These are phyloP conservation scores for Ophiosphaerella narmari DNA, from an alignment of 2,329 filamentous ascomycete species.

Conservation along the genomic window DNA sequence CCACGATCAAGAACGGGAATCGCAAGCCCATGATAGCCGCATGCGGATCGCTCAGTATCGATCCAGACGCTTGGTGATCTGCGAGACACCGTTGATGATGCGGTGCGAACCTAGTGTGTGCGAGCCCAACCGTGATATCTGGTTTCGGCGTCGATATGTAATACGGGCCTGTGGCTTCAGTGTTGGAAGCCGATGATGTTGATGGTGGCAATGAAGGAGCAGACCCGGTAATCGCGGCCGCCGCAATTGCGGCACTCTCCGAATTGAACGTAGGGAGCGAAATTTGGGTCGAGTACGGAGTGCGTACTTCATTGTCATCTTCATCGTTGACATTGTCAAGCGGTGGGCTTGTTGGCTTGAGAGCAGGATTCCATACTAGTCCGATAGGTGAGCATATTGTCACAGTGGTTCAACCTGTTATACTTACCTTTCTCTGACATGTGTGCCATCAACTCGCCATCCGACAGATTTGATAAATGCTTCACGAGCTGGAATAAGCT, in stretches of 20 bases:
- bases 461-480: no score
- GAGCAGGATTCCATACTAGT: constrained; percentile 18
- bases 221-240: constrained; percentile 8
- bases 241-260: background rate
- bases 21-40: constrained; percentile 19
- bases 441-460: no score
- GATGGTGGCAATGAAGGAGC: constrained; percentile 19
- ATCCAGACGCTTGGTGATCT: constrained; percentile 14
- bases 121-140: constrained; percentile 19
- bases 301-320: constrained; percentile 5
- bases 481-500: no score
- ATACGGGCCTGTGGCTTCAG: constrained; percentile 21
- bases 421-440: no score
- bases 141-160: constrained; percentile 24
- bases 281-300: constrained; percentile 7
- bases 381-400: constrained; percentile 3
- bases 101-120: constrained; percentile 10
- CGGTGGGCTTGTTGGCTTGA: constrained; percentile 14
- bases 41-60: constrained; percentile 20
- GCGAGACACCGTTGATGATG: constrained; percentile 7
- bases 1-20: constrained; percentile 21
- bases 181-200: constrained; percentile 14
- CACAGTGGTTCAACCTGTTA: background rate
- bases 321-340: constrained; percentile 7
- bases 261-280: constrained; percentile 10